These are phyloP conservation scores for Globisporangium cylindrosporum DNA, from an alignment of 352 stramenopile species.

Conservation along the genomic window DNA sequence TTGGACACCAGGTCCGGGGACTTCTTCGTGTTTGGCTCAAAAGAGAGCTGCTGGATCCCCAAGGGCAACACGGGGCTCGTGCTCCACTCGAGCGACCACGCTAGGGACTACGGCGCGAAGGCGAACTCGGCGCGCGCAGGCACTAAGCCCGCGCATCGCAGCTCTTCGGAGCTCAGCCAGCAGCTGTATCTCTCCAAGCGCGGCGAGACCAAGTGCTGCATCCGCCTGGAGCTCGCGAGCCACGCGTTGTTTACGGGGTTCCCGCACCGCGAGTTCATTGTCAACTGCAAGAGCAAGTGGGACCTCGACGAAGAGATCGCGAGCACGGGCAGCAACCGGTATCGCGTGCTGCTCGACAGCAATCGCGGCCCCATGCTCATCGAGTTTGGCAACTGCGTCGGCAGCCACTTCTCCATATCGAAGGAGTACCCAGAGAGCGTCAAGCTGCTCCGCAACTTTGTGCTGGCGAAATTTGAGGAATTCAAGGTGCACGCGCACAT, in stretches of 20 bases:
- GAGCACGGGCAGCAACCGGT: slow-evolving; percentile 69
- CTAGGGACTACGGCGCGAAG: slow-evolving; percentile 48
- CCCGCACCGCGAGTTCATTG: slow-evolving; percentile 46
- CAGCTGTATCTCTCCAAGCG: slow-evolving; percentile 46
- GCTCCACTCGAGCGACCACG: slow-evolving; percentile 57
- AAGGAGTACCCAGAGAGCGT: slow-evolving; percentile 54
- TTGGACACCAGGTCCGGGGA: slow-evolving; percentile 74
- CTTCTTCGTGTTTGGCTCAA: slow-evolving; percentile 51
- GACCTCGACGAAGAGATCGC: slow-evolving; percentile 77
- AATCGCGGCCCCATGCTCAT: slow-evolving; percentile 70
- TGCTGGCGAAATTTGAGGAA: slow-evolving; percentile 53
- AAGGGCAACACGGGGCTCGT: slow-evolving; percentile 79
- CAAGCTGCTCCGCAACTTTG: slow-evolving; percentile 54
- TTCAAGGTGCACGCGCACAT: slow-evolving; percentile 69
- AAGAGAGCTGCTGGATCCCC: slow-evolving; percentile 43
- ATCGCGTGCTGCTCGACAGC: slow-evolving; percentile 78
- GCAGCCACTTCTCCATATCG: slow-evolving; percentile 57
- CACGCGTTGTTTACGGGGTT: slow-evolving; percentile 39
- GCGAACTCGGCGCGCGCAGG: slow-evolving; percentile 65
- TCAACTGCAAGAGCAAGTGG: slow-evolving; percentile 76
- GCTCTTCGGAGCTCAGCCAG: slow-evolving; percentile 24
- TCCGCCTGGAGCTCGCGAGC: slow-evolving; percentile 48
- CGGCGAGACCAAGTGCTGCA: slow-evolving; percentile 64
- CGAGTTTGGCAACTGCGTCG: slow-evolving; percentile 79
- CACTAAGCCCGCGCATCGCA: slow-evolving; percentile 35